These are phyloP conservation scores for Podila epicladia DNA, from an alignment of 192 early-diverging fungal genomes.

Conservation along the genomic window DNA sequence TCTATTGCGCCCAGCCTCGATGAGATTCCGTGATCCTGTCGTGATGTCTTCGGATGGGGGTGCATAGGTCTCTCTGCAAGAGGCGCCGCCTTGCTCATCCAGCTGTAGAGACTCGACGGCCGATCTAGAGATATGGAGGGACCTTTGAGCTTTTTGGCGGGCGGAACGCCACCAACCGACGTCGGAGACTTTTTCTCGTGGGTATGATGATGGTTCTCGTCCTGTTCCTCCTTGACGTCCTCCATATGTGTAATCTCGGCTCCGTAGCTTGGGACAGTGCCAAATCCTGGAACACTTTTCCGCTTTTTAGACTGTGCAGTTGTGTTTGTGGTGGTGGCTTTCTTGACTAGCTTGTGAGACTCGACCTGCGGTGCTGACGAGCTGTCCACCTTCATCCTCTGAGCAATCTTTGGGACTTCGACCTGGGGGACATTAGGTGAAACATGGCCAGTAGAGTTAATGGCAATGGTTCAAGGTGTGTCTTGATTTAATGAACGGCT, in stretches of 20 bases:
- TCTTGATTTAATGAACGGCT: no score
- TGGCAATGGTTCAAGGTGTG: no score
- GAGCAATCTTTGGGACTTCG: slow-evolving; percentile 15
- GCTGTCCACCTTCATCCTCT: slow-evolving; percentile 35
- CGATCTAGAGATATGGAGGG: not conserved
- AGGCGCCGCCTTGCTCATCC: slow-evolving; percentile 4
- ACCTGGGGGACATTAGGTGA: not conserved
- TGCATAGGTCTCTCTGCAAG: no score
- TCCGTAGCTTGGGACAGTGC: no score
- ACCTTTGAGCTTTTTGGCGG: slow-evolving; percentile 19
- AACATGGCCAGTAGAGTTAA: no score
- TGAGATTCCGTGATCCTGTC: no score
- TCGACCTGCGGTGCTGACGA: not conserved
- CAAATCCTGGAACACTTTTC: not conserved
- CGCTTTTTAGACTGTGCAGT: slow-evolving; percentile 23
- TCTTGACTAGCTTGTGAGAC: no score
- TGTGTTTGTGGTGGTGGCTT: not conserved
- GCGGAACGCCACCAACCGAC: slow-evolving; percentile 1
- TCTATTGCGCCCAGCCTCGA: no score
- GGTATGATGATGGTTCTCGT: slow-evolving; percentile 9
- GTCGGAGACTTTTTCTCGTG: not conserved
- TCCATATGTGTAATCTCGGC: no score
- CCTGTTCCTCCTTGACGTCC: slow-evolving; percentile 15
- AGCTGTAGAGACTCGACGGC: slow-evolving; percentile 1
- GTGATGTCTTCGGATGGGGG: not conserved